Evolutionary conservation across 1,139 yeast species (phyloP), one percentile per base, ranked within the genome.

Genomic region (Waltiozyma sp.): DNA sequence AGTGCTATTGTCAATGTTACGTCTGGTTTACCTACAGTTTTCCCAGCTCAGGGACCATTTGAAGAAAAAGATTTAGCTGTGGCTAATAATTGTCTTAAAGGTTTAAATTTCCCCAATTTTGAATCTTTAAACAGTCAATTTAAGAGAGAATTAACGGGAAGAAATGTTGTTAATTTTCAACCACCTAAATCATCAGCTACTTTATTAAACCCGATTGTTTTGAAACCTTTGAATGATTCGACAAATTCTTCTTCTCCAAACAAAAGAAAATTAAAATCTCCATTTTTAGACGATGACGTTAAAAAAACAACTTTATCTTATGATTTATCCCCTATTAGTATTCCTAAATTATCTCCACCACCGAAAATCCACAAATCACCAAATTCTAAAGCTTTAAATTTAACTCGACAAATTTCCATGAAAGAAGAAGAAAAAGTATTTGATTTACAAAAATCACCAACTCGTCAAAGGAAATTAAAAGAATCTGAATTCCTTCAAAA

Each of bases 71-170:
- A 87, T 48, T 68, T 91, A 28, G 67, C 72, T 41, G 68, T 68
- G 35, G 84, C 95, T 15, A 86, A 83, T 57, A 68, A 79, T 40
- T 76, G 81, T 2, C 68, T 86, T 43, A 77, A 75, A 38, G 77
- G 77, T 38, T 65, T 76, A 15, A 75, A 75, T 16, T 67, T 81
- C 44, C 87, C 87, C 9, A 80, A 80, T 51, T 82, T 82, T 54
- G 72, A 68, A 37, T 60, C 66, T 1, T 51, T 55, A 53, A 49
- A 48, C 39, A 54, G 45, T 23, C 56, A 55, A 23, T 47, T 54
- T 24, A 48, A 42, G 3, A 49, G 50, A 38, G 52, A 51, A 11
- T 19, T 47, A 2, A 41, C 51, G 23, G 39, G 39, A 4, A 15
- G 19, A 33, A 4, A 9, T n/a, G 7, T n/a, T 4, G 13, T 33